Conservation (phyloP, 768 basidiomycete species). For the Butyriboletus loyo region DNA sequence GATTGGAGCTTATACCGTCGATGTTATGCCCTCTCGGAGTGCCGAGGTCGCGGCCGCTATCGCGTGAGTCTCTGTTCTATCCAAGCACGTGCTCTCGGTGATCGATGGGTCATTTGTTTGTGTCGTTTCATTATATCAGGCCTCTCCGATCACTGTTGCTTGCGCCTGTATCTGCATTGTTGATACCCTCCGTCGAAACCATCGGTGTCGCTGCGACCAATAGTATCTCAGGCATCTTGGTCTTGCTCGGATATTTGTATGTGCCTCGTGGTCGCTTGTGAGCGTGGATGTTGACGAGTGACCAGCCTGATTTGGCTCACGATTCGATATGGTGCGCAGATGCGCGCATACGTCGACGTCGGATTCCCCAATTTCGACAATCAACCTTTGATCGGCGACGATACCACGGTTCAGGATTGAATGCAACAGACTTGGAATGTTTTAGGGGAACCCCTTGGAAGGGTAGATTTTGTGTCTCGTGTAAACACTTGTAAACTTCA, state of each 20-base stretch:
- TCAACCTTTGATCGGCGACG: neutral
- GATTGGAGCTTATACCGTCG: conserved; percentile 54
- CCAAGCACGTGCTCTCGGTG: neutral
- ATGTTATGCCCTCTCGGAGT: conserved; percentile 57
- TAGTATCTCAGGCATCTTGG: conserved; percentile 42
- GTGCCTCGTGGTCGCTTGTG: conserved; percentile 20
- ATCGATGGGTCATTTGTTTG: neutral
- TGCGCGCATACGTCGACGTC: conserved; percentile 56
- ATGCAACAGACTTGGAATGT: neutral
- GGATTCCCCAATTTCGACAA: conserved; percentile 42
- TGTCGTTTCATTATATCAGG: neutral
- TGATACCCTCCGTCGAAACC: conserved; percentile 44
- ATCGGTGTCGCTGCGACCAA: conserved; percentile 53
- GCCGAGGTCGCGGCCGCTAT: conserved; percentile 62
- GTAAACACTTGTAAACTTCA: too few relatives aligned
- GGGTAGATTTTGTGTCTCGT: too few relatives aligned
- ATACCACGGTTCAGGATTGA: neutral
- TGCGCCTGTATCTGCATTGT: conserved; percentile 10
- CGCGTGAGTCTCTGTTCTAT: conserved; percentile 38
- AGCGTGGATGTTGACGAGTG: neutral
- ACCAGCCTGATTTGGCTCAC: conserved; percentile 49
- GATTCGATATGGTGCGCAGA: conserved; percentile 53
- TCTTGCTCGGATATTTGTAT: conserved; percentile 52
- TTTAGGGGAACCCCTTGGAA: too few relatives aligned
- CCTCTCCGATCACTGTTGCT: conserved; percentile 24